Base-by-base conservation (phyloP, 768 basidiomycete genomes). In the Xerocomellus amylosporus region DNA sequence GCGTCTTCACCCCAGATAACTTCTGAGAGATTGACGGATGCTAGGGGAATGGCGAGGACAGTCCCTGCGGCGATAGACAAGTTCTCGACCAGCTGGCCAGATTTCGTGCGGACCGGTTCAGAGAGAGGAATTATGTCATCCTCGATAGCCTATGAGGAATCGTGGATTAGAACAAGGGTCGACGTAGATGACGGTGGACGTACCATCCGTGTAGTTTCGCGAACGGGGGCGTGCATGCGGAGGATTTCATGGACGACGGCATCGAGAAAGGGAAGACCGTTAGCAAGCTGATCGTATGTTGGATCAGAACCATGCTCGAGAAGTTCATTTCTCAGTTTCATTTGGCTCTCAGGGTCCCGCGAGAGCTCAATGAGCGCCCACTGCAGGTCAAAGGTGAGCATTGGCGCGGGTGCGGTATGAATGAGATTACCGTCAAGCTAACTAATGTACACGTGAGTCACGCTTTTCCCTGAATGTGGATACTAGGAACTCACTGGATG, bases 1-100 rank as follows among this genome's bases (percentile, higher is more conserved):
- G 83, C 78, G 49, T 84, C 79, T 0, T 74, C 63, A 0, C 87
- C 88, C 88, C 87, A 88, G 22, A 86, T 63, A 0, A 65, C 69
- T 42, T 74, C 71, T 6, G 79, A 78, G 8, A 72, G 68, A 62
- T 88, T 86, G 51, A 83, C 74, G 15, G 68, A 70, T 17, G 67
- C 56, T 31, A 84, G 75, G 1, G 80, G 75, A 3, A 78, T 63
- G 8, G 70, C 46, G 15, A 87, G 56, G 1, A 65, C 53, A 0
- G 78, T 79, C 2, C 78, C 82, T 54, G 79, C 79, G 15, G 74
- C 71, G 33, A 87, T 66, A 10, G 69, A 45, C 36, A 87, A 58
- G 24, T 66, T 73, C 26, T 71, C 63, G 28, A 79, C 67, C 0
- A 62, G 54, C 34, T 71, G 60, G 0, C 82, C 82, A 0, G 76